These are phyloP conservation scores for Botrytis cinerea DNA, from an alignment of 2,329 filamentous ascomycete genomes.

Conservation along the genomic window DNA sequence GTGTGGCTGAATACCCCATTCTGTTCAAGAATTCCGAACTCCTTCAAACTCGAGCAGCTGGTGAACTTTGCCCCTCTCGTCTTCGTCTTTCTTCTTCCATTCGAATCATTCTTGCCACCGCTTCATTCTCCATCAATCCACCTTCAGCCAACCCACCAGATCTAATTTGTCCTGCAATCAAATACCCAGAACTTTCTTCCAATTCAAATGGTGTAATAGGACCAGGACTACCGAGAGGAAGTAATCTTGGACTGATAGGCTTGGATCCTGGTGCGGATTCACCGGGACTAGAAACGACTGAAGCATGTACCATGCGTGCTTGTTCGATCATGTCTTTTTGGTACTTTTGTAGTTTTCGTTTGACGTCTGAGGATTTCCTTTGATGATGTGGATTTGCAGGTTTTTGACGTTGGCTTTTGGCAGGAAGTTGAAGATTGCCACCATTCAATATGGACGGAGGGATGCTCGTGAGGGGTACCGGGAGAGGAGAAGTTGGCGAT, in stretches of 20 bases:
- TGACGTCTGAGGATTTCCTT: conserved; percentile 51
- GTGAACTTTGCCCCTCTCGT: conserved; percentile 23
- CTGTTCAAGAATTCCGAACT: neutral
- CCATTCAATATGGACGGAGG: conserved; percentile 32
- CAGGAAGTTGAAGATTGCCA: conserved; percentile 35
- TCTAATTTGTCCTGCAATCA: conserved; percentile 31
- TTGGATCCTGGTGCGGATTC: conserved; percentile 41
- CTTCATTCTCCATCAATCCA: conserved; percentile 23
- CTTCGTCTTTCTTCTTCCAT: conserved; percentile 22
- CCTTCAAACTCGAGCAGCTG: conserved; percentile 15
- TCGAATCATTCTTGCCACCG: conserved; percentile 20
- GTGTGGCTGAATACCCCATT: neutral
- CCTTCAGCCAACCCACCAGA: conserved; percentile 11
- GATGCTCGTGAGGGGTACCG: conserved; percentile 29
- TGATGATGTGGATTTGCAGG: conserved; percentile 43
- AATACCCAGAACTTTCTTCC: conserved; percentile 42
- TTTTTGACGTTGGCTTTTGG: conserved; percentile 37
- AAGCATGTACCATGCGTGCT: conserved; percentile 49
- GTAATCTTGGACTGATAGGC: conserved; percentile 53
- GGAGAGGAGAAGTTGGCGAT: conserved; percentile 29
- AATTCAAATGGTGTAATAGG: conserved; percentile 64
- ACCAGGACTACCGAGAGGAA: conserved; percentile 58
- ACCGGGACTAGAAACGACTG: conserved; percentile 36
- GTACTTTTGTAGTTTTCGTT: conserved; percentile 57
- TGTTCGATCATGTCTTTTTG: conserved; percentile 63